Percentiles rank a stretch among this genome's conserved stretches.
Evolutionary conservation across 495 filamentous ascomycete genomes (phyloP).

Genomic region (Penicillium egyptiacum): DNA sequence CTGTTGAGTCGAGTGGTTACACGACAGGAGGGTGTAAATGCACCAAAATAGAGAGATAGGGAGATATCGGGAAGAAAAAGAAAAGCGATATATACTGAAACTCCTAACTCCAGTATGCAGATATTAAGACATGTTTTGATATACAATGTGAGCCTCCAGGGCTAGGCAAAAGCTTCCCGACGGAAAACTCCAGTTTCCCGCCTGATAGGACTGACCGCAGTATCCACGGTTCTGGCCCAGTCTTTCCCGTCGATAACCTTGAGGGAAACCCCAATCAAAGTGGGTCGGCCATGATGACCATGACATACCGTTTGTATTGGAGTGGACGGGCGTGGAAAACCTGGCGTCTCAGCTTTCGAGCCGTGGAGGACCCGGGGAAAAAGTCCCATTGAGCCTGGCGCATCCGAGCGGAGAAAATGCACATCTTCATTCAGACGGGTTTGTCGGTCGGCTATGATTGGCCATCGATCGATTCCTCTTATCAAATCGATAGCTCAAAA

Average conservation of each 20-base stretch:
- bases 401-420: conserved; percentile 26
- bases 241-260: conserved; percentile 42
- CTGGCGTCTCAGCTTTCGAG: conserved; percentile 19
- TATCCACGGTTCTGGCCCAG: conserved; percentile 27
- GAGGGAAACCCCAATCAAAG: conserved; percentile 24
- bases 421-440: conserved; percentile 23
- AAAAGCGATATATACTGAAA: conserved; percentile 1
- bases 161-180: conserved; percentile 32
- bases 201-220: conserved; percentile 19
- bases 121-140: conserved; percentile 31
- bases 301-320: conserved; percentile 22
- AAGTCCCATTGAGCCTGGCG: conserved; percentile 20
- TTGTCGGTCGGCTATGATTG: conserved; percentile 23
- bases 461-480: conserved; percentile 27
- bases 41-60: conserved; percentile 12
- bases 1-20: conserved; percentile 16
- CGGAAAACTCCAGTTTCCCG: conserved; percentile 43
- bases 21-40: conserved; percentile 14
- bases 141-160: conserved; percentile 26
- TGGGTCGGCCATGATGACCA: conserved; percentile 14
- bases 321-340: conserved; percentile 13
- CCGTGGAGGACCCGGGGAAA: conserved; percentile 23
- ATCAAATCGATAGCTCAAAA: conserved; percentile 33
- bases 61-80: conserved; percentile 4
- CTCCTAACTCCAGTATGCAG: conserved; percentile 17